Evolutionary conservation across 106 monocot genomes (phyloP).

Genomic region (Iris macrosiphon): DNA sequence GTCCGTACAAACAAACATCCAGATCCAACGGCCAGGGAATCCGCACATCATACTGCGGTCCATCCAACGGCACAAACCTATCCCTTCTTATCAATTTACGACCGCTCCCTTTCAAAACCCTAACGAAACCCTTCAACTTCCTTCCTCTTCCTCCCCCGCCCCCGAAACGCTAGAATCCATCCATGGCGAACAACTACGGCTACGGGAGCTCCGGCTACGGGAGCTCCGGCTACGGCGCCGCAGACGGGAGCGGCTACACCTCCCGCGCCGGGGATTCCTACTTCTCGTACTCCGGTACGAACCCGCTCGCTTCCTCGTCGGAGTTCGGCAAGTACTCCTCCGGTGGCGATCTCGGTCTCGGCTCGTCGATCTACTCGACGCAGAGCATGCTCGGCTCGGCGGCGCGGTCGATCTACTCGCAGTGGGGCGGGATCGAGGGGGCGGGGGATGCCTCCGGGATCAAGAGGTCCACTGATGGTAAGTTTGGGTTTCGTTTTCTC

Average conservation of each 20-base stretch:
- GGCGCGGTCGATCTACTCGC: not conserved
- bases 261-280: slow-evolving; percentile 3
- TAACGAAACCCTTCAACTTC: too few relatives aligned
- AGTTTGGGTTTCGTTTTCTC: not conserved
- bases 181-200: too few relatives aligned
- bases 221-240: not conserved
- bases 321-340: not conserved
- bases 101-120: too few relatives aligned
- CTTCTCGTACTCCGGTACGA: not conserved
- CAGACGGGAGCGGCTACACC: too few relatives aligned
- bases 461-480: slow-evolving; percentile 13
- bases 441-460: not conserved
- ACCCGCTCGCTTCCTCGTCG: not conserved
- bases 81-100: too few relatives aligned
- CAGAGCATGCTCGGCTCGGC: too few relatives aligned
- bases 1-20: too few relatives aligned
- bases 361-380: not conserved
- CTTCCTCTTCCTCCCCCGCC: too few relatives aligned
- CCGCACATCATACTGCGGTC: too few relatives aligned
- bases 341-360: not conserved
- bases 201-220: slow-evolving; percentile 3
- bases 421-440: slow-evolving; percentile 6
- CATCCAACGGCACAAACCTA: too few relatives aligned
- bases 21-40: too few relatives aligned
- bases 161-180: too few relatives aligned